These are phyloP conservation scores for Claviceps cyperi DNA, from an alignment of 2,329 filamentous ascomycete genomes.

Conservation along the genomic window DNA sequence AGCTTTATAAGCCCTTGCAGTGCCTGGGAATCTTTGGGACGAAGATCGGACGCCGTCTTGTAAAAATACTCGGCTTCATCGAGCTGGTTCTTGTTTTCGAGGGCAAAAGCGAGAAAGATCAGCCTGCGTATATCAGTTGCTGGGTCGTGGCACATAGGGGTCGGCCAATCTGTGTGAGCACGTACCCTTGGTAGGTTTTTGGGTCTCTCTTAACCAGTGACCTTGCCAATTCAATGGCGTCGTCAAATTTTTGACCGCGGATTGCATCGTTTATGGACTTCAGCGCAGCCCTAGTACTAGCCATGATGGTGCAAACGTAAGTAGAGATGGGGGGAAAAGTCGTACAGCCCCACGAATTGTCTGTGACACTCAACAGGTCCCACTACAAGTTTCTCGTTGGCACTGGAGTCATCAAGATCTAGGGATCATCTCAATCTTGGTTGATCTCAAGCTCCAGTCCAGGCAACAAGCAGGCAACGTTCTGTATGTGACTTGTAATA, in stretches of 20 bases:
- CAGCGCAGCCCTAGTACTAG: conserved; percentile 53
- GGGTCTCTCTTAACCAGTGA: conserved; percentile 57
- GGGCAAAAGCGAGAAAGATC: conserved; percentile 75
- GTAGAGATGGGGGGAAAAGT: not conserved
- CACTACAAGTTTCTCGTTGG: not conserved
- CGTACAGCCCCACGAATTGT: too few species aligned
- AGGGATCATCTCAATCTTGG: not conserved
- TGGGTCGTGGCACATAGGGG: not conserved
- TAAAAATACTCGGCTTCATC: conserved; percentile 69
- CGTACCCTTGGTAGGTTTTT: conserved; percentile 69
- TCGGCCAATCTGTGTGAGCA: conserved; percentile 1
- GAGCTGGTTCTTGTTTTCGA: conserved; percentile 58
- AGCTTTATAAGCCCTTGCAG: conserved; percentile 84
- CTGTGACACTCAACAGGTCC: not conserved
- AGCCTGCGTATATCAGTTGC: conserved; percentile 26
- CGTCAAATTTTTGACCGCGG: conserved; percentile 64
- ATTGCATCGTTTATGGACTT: conserved; percentile 71
- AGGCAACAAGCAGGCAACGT: not conserved
- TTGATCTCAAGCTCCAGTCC: not conserved
- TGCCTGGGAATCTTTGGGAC: conserved; percentile 63
- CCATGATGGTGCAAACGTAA: conserved; percentile 23
- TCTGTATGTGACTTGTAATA: too few species aligned
- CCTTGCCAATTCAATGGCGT: conserved; percentile 55
- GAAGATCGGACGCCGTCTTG: conserved; percentile 53
- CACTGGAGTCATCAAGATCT: not conserved